These are phyloP conservation scores for Posidonia oceanica DNA, from an alignment of 116 monocot genomes.

Conservation along the genomic window DNA sequence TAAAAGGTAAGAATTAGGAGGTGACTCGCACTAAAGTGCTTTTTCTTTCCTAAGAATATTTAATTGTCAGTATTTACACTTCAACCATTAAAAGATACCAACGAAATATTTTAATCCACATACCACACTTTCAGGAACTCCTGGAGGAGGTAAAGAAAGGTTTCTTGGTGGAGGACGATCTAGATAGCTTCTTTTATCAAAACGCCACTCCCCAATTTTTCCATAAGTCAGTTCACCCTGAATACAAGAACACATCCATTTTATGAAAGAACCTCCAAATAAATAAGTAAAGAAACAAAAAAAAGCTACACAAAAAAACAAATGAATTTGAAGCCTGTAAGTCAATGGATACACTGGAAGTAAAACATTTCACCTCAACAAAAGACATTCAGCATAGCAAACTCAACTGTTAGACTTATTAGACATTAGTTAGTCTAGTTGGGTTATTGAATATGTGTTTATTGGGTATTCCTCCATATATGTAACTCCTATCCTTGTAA, in stretches of 20 bases:
- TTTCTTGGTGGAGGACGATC: constrained; percentile 54
- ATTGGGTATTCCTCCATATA: too few relatives aligned
- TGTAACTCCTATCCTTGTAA: too few relatives aligned
- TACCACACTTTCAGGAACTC: constrained; percentile 89
- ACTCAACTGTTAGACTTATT: too few relatives aligned
- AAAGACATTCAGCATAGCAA: too few relatives aligned
- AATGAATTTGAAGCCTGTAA: not conserved
- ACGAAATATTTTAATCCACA: constrained; percentile 7
- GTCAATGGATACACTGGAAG: not conserved
- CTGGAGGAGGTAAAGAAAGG: constrained; percentile 58
- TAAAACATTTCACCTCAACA: not conserved
- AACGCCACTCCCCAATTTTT: constrained; percentile 85
- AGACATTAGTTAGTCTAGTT: too few relatives aligned
- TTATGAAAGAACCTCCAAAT: not conserved
- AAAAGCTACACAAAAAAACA: not conserved
- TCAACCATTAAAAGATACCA: not conserved
- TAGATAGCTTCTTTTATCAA: constrained; percentile 73
- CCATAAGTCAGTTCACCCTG: constrained; percentile 78
- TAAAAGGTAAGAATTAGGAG: not conserved
- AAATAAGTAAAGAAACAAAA: not conserved
- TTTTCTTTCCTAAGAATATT: too few relatives aligned
- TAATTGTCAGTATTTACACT: too few relatives aligned
- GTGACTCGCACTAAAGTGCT: too few relatives aligned
- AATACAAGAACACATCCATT: not conserved
- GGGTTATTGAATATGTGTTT: too few relatives aligned